Percentiles rank a stretch among this genome's conserved stretches.
Evolutionary conservation across 108 stramenopile species (phyloP).

Genomic region (Stephanodiscus triporus): DNA sequence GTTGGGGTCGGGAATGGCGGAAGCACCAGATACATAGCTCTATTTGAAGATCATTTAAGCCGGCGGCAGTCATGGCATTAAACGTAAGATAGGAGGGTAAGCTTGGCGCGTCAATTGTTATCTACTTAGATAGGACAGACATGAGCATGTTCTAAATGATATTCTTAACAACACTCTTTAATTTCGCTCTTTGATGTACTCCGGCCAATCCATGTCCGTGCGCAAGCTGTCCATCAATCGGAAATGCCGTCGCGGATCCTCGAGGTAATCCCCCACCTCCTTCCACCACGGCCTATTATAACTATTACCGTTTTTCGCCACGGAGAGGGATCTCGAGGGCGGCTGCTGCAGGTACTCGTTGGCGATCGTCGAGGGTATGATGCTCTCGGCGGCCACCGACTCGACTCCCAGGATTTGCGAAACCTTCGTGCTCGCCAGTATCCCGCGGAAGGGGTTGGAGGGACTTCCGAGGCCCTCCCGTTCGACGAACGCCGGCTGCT

Average conservation of each 20-base stretch:
- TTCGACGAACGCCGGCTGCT: conserved; percentile 13
- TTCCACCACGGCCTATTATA: conserved; percentile 79
- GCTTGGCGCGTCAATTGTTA: too few relatives aligned
- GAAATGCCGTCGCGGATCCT: conserved; percentile 87
- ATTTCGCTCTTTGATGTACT: conserved; percentile 55
- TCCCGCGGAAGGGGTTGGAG: conserved; percentile 75
- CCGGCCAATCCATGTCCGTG: conserved; percentile 81
- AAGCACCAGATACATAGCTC: too few relatives aligned
- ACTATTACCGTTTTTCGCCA: conserved; percentile 9
- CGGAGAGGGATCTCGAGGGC: background rate
- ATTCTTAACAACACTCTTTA: too few relatives aligned
- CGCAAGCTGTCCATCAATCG: conserved; percentile 77
- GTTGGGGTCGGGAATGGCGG: too few relatives aligned
- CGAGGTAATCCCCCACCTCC: conserved; percentile 87
- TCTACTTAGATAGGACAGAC: too few relatives aligned
- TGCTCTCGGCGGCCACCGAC: conserved; percentile 82
- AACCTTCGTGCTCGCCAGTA: conserved; percentile 84
- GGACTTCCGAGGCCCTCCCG: conserved; percentile 56
- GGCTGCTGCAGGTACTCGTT: conserved; percentile 28
- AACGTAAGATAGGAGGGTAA: too few relatives aligned
- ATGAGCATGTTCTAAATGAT: too few relatives aligned
- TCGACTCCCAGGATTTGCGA: conserved; percentile 88
- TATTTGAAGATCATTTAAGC: too few relatives aligned
- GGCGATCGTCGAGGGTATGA: conserved; percentile 45
- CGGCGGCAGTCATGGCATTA: too few relatives aligned